These are phyloP conservation scores for Imleria badia DNA, from an alignment of 768 basidiomycete genomes.

Conservation along the genomic window DNA sequence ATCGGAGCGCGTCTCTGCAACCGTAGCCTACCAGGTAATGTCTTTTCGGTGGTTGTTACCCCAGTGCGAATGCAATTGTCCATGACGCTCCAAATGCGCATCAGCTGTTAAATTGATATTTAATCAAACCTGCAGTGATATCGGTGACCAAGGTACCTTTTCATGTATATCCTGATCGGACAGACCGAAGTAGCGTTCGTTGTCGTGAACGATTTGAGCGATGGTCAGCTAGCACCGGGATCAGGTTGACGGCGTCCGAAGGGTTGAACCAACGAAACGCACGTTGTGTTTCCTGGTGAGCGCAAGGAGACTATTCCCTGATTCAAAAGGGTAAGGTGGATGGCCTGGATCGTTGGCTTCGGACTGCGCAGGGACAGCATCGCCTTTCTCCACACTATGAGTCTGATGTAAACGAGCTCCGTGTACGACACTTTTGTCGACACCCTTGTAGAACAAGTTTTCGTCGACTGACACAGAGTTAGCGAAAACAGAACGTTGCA, in stretches of 20 bases:
- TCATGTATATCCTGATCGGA: conserved; percentile 70
- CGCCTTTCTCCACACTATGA: conserved; percentile 40
- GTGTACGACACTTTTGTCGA: conserved; percentile 79
- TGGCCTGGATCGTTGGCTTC: conserved; percentile 40
- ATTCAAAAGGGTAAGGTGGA: conserved; percentile 83
- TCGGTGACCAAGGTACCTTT: conserved; percentile 47
- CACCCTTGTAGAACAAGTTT: conserved; percentile 92
- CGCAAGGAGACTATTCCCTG: conserved; percentile 70
- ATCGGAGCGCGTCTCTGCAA: conserved; percentile 83
- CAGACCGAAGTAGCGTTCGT: conserved; percentile 80
- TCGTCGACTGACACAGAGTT: conserved; percentile 63
- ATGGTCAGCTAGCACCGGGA: conserved; percentile 70
- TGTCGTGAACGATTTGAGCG: conserved; percentile 91
- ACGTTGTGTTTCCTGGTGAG: conserved; percentile 82
- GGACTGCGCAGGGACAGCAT: conserved; percentile 9
- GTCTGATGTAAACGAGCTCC: conserved; percentile 74
- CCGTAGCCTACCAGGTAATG: conserved; percentile 83
- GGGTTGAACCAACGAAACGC: conserved; percentile 28
- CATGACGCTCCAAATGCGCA: conserved; percentile 90
- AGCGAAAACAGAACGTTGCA: neutral
- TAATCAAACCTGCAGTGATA: neutral
- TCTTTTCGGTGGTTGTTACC: conserved; percentile 73
- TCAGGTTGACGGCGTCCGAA: conserved; percentile 6
- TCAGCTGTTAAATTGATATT: conserved; percentile 38
- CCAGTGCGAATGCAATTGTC: conserved; percentile 87